Evolutionary conservation across 768 basidiomycete genomes (phyloP).

Genomic region (Cystobasidium ongulense): DNA sequence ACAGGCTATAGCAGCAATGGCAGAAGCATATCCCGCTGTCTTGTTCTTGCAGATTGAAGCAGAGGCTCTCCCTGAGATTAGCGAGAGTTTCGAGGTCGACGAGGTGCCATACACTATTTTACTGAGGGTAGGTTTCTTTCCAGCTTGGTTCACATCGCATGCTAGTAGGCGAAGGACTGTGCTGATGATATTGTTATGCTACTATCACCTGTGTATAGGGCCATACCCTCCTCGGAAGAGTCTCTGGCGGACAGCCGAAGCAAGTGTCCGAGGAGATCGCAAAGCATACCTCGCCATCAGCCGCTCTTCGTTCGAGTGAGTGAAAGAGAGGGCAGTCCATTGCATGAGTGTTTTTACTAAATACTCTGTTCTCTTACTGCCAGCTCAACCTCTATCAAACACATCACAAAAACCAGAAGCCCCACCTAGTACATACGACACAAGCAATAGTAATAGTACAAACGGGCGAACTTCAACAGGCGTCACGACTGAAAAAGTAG

Average conservation of each 20-base stretch:
- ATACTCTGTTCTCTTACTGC: slow-evolving; percentile 59
- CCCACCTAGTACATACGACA: slow-evolving; percentile 42
- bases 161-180: background rate
- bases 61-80: slow-evolving; percentile 68
- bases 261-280: slow-evolving; percentile 58
- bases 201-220: slow-evolving; percentile 53
- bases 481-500: background rate
- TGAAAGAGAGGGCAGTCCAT: slow-evolving; percentile 24
- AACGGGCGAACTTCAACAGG: slow-evolving; percentile 24
- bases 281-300: slow-evolving; percentile 48
- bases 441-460: slow-evolving; percentile 32
- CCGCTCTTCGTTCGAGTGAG: slow-evolving; percentile 23
- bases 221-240: slow-evolving; percentile 68
- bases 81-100: slow-evolving; percentile 85
- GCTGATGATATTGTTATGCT: background rate
- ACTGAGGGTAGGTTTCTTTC: slow-evolving; percentile 55
- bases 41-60: slow-evolving; percentile 81
- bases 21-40: slow-evolving; percentile 60
- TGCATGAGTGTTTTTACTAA: background rate
- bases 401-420: slow-evolving; percentile 50
- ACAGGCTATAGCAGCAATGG: slow-evolving; percentile 51
- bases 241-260: slow-evolving; percentile 69
- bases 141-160: background rate
- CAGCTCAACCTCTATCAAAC: slow-evolving; percentile 49
- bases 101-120: slow-evolving; percentile 78